Evolutionary conservation across 192 early-diverging fungal genomes (phyloP), one percentile per base, ranked within the genome.

Genomic region (Backusella psychrophila): DNA sequence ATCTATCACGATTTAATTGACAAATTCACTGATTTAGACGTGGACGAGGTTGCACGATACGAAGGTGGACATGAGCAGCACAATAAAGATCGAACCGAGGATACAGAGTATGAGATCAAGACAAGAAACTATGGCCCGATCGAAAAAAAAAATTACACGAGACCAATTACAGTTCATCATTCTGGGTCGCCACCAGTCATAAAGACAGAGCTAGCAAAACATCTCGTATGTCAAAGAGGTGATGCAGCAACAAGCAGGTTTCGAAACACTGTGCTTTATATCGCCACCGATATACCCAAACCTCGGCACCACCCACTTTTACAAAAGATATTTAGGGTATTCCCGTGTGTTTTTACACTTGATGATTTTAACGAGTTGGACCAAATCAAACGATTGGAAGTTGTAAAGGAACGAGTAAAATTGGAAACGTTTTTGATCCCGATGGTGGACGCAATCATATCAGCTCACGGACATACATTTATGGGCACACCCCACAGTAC

Each of bases 401-500:
- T 80, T 3, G 78, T 75, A 12, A 76, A 77, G 29, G 89, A 90
- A 41, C 79, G 82, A 35, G 85, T 86, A 8, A 76, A 79, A 34
- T 68, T 90, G 63, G 76, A 76, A 65, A 72, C 78, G 36, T 87
- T 81, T 63, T 66, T 90, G 52, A 83, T 90, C 29, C 89, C 89
- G 19, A 86, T 90, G 80, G 76, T 88, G 9, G 89, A 90, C 77
- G 83, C 83, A 3, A 85, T 88, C n/a, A 83, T 88, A 35, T 76
- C 83, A 11, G 87, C 89, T 21, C 87, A 84, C 23, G 86, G 86
- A 15, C 75, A 79, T 39, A 78, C 82, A 9, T 90, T 90, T 72
- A 46, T 88, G 14, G 87, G 87, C 8, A 90, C 86, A 1, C 78
- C 81, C 8, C 81, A 85, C 41, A 86, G 84, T 31, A 86, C 84